Evolutionary conservation across 139 green algal species (phyloP), one percentile per base, ranked within the genome.

Genomic region (Coelastrella sp.): DNA sequence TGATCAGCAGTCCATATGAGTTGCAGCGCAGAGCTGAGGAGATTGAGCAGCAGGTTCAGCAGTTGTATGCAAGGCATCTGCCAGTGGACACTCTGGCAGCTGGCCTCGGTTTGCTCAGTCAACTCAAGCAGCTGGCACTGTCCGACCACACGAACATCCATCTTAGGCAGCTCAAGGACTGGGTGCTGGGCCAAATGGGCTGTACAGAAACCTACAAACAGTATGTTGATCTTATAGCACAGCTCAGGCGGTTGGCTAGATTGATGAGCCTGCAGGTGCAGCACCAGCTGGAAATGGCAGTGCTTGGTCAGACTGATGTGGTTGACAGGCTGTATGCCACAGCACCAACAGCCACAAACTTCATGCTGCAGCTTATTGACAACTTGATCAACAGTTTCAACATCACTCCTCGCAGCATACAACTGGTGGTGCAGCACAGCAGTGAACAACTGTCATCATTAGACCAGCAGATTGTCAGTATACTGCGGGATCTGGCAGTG

Each of bases 171-270:
- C 20, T 87, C 7, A 60, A 12, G 60, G 5, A 17, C 24, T 14
- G 9, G 27, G 56, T 87, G n/a, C 60, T 78, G 57, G 12, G 60
- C 11, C 20, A 87, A 25, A 87, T 87, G 82, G 65, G 65, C 7
- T 87, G 82, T 35, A 25, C 63, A 27, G 65, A 87, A 61, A 87
- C 65, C 25, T 87, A 87, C 82, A 24, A 24, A 12, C 20, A 87
- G n/a, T 87, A 87, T 72, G 17, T 24, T 5, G 10, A 87, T 14
- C 65, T 87, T 7, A 68, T 87, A 9, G 66, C 12, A 11, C 25
- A 61, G 61, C 25, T 87, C 9, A 49, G 63, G 60, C 9, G 25
- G 15, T 14, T 87, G 10, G 19, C 25, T 14, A 87, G 63, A 19
- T 35, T 20, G 7, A 15, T 25, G 15, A 74, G 35, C 15, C 8